phyloP scores from a whole-genome alignment of 202 grass and related monocot genomes.

The Saccharum hybrid region DNA sequence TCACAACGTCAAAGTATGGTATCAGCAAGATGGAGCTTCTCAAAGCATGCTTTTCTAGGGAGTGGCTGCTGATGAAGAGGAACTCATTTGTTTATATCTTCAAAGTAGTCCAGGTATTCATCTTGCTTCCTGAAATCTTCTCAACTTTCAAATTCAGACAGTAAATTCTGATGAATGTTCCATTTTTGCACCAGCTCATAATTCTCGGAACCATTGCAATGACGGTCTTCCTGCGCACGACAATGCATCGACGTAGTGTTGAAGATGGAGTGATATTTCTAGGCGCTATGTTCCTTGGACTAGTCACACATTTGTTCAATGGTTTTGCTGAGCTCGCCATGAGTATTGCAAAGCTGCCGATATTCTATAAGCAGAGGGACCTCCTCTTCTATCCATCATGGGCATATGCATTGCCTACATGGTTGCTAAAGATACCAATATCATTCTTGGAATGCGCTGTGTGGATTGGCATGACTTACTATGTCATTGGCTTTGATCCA shows the following conservation, averaged over 20 bases:
- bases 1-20: constrained; percentile 83
- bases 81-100: constrained; percentile 99
- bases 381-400: constrained; percentile 93
- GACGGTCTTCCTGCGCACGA: constrained; percentile 88
- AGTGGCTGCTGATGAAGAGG: constrained; percentile 96
- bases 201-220: constrained; percentile 90
- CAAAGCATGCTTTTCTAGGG: constrained; percentile 79
- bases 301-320: constrained; percentile 95
- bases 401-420: constrained; percentile 85
- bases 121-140: constrained; percentile 24
- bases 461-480: constrained; percentile 91
- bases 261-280: constrained; percentile 88
- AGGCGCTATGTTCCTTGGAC: constrained; percentile 93
- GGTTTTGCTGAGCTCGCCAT: constrained; percentile 89
- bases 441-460: constrained; percentile 96
- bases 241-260: constrained; percentile 59
- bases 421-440: constrained; percentile 93
- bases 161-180: constrained; percentile 13
- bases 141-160: neutral
- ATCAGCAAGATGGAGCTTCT: constrained; percentile 78
- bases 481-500: constrained; percentile 95
- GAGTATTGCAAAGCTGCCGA: constrained; percentile 86
- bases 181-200: constrained; percentile 70
- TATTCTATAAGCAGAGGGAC: constrained; percentile 98
- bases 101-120: constrained; percentile 81